Conservation (phyloP, 1,284 basidiomycete genomes). For the Irpex lacteus region DNA sequence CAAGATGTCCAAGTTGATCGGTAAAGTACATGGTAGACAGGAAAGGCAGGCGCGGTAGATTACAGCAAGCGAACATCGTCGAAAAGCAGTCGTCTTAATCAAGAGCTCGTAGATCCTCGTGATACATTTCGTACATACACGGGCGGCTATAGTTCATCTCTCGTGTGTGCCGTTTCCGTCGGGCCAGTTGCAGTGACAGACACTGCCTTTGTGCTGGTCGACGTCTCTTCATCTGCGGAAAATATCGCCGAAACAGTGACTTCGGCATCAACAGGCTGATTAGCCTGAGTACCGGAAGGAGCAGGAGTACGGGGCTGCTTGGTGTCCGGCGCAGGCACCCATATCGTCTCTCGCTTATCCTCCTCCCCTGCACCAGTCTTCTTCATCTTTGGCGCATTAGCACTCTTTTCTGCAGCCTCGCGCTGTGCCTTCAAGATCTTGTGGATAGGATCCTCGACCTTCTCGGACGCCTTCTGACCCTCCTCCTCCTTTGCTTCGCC, state of each 20-base stretch:
- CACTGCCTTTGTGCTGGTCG: background rate
- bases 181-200: background rate
- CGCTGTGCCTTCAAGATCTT: slow-evolving; percentile 28
- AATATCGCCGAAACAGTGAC: slow-evolving; percentile 1
- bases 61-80: background rate
- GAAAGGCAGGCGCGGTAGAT: background rate
- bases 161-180: background rate
- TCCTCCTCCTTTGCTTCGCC: background rate
- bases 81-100: background rate
- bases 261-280: slow-evolving; percentile 7
- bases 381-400: slow-evolving; percentile 26
- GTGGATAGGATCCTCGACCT: slow-evolving; percentile 28
- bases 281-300: slow-evolving; percentile 15
- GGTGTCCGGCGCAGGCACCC: slow-evolving; percentile 21
- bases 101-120: background rate
- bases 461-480: slow-evolving; percentile 12
- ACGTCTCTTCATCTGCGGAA: background rate
- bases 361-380: slow-evolving; percentile 28
- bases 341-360: slow-evolving; percentile 19
- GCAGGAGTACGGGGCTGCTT: slow-evolving; percentile 25
- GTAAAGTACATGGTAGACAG: background rate
- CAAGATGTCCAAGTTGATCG: background rate
- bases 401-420: slow-evolving; percentile 25
- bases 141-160: background rate
- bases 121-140: background rate